These are phyloP conservation scores for Penicillium sp. DNA, from an alignment of 2,329 filamentous ascomycete species.

Conservation along the genomic window DNA sequence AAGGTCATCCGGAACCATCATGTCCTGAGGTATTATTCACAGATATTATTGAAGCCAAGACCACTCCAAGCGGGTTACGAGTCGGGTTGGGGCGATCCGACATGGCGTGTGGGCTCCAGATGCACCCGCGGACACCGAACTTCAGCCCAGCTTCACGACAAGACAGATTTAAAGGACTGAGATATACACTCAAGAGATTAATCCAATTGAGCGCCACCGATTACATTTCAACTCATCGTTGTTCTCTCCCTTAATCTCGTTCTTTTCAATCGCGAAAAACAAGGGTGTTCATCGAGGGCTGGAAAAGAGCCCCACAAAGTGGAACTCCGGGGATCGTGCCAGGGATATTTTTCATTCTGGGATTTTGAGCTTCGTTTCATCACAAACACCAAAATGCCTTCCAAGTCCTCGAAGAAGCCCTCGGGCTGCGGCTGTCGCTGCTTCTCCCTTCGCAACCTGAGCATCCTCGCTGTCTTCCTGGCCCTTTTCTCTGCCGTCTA, in stretches of 20 bases:
- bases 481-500: slow-evolving; percentile 38
- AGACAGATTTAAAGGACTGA: neutral
- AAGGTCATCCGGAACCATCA: no score
- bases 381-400: slow-evolving; percentile 20
- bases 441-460: slow-evolving; percentile 30
- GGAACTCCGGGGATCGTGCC: slow-evolving; percentile 16
- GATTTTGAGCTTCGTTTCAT: slow-evolving; percentile 1
- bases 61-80: slow-evolving; percentile 13
- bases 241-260: neutral
- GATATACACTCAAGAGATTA: neutral
- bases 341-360: slow-evolving; percentile 14
- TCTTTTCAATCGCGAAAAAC: neutral
- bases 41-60: neutral
- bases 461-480: slow-evolving; percentile 34
- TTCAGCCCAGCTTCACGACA: neutral
- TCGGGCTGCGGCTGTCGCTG: slow-evolving; percentile 22
- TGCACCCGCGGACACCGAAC: neutral
- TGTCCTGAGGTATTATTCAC: neutral
- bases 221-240: neutral
- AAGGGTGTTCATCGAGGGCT: neutral
- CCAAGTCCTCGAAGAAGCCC: slow-evolving; percentile 23
- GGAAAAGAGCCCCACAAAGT: slow-evolving; percentile 8
- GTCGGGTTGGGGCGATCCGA: slow-evolving; percentile 22
- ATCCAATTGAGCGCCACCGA: neutral
- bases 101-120: slow-evolving; percentile 18